Evolutionary conservation across 2,329 filamentous ascomycete species (phyloP).

Genomic region (Biscogniauxia mediterranea): DNA sequence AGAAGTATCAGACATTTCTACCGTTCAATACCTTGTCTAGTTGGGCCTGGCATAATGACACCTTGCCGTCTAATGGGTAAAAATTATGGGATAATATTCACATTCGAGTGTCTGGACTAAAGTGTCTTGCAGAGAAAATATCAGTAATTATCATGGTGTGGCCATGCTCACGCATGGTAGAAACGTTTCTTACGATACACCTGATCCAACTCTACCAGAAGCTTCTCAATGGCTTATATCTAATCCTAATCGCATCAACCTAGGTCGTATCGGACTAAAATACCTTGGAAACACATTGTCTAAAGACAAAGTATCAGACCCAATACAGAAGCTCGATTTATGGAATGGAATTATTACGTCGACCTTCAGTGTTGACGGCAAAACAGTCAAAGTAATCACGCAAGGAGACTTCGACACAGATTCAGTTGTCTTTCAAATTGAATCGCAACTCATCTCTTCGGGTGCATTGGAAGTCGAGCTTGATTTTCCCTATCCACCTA

Average conservation of each 20-base stretch:
- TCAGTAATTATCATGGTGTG: constrained; percentile 35
- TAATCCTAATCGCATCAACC: constrained; percentile 45
- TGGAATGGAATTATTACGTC: constrained; percentile 41
- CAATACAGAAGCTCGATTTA: constrained; percentile 36
- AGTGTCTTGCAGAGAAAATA: constrained; percentile 21
- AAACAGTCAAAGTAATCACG: constrained; percentile 35
- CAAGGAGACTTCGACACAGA: constrained; percentile 40
- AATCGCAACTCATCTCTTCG: constrained; percentile 34
- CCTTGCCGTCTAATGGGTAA: constrained; percentile 37
- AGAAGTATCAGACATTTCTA: constrained; percentile 21
- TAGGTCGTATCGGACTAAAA: constrained; percentile 41
- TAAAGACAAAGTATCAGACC: constrained; percentile 28
- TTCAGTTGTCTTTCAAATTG: constrained; percentile 35
- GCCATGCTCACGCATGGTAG: constrained; percentile 34
- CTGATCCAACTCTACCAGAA: constrained; percentile 35
- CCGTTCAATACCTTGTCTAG: constrained; percentile 30
- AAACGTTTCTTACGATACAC: constrained; percentile 39
- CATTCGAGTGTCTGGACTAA: neutral
- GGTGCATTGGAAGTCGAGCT: constrained; percentile 38
- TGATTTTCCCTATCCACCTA: constrained; percentile 43
- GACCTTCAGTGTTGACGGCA: constrained; percentile 33
- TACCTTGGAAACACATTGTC: constrained; percentile 34
- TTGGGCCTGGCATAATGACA: constrained; percentile 32
- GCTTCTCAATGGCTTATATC: constrained; percentile 52
- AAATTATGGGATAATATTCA: neutral